Percentiles rank a stretch among this genome's conserved stretches.
Conservation (phyloP, 2,329 filamentous ascomycete genomes). For the Alternaria novae-zelandiae region DNA sequence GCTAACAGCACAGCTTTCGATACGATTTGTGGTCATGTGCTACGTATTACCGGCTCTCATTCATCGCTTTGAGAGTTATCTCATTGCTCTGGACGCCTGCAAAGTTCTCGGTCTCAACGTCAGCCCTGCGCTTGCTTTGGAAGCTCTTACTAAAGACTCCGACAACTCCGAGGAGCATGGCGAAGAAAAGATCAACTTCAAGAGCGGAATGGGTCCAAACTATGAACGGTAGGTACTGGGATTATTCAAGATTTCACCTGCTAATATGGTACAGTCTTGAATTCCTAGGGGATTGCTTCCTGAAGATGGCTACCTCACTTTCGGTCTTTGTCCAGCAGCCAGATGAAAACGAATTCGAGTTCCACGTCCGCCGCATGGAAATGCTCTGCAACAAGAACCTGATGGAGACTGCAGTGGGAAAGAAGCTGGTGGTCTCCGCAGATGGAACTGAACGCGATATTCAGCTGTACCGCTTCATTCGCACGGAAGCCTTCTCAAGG, state of each 20-base stretch:
- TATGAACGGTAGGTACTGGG: slow-evolving; percentile 70
- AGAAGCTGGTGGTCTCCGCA: slow-evolving; percentile 51
- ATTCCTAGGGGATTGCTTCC: slow-evolving; percentile 89
- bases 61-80: slow-evolving; percentile 78
- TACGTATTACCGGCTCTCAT: slow-evolving; percentile 84
- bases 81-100: slow-evolving; percentile 81
- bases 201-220: slow-evolving; percentile 87
- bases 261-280: slow-evolving; percentile 62
- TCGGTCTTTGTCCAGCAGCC: slow-evolving; percentile 80
- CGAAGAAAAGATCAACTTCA: slow-evolving; percentile 72
- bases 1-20: slow-evolving; percentile 64
- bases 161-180: slow-evolving; percentile 79
- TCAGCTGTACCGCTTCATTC: slow-evolving; percentile 75
- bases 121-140: slow-evolving; percentile 73
- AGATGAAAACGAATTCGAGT: slow-evolving; percentile 80
- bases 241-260: background rate
- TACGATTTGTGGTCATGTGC: slow-evolving; percentile 72
- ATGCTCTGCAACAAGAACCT: slow-evolving; percentile 92
- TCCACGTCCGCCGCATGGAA: slow-evolving; percentile 88
- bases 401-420: slow-evolving; percentile 70
- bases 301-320: slow-evolving; percentile 96
- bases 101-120: slow-evolving; percentile 68
- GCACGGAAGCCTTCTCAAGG: slow-evolving; percentile 81
- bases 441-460: slow-evolving; percentile 44
- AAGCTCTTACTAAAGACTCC: slow-evolving; percentile 91